Evolutionary conservation across 192 early-diverging fungal genomes (phyloP).

Genomic region (Chytriomyces sp.): DNA sequence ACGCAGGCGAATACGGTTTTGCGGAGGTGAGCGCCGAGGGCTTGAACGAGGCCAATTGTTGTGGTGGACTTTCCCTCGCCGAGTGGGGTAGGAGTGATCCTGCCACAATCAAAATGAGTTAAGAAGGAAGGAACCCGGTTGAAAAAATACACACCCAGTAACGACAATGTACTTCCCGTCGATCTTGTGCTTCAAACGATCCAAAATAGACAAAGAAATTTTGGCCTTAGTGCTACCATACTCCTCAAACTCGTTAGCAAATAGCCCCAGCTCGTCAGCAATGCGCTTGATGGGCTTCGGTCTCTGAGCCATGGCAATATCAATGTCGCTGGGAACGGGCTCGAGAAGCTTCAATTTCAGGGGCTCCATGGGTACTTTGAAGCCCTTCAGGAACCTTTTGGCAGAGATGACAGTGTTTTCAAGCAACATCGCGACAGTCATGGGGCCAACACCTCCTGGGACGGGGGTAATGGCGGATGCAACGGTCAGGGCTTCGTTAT

Average conservation of each 20-base stretch:
- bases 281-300: constrained; percentile 83
- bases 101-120: constrained; percentile 7
- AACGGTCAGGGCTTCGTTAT: constrained; percentile 62
- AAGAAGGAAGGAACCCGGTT: not conserved
- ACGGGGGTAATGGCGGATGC: constrained; percentile 92
- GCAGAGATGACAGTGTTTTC: constrained; percentile 84
- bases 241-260: constrained; percentile 69
- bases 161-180: constrained; percentile 94
- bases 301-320: constrained; percentile 85
- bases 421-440: constrained; percentile 99
- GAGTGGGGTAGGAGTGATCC: constrained; percentile 96
- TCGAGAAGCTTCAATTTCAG: constrained; percentile 64
- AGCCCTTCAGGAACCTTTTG: constrained; percentile 65
- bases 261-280: constrained; percentile 83
- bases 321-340: constrained; percentile 94
- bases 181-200: constrained; percentile 76
- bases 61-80: constrained; percentile 99
- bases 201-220: constrained; percentile 76
- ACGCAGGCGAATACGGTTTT: constrained; percentile 93
- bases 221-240: constrained; percentile 93
- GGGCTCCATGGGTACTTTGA: constrained; percentile 46
- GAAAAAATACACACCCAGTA: constrained; percentile 62
- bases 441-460: constrained; percentile 97
- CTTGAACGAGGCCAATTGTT: constrained; percentile 91
- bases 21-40: constrained; percentile 90